Evolutionary conservation across 2,329 filamentous ascomycete genomes (phyloP), one percentile per base, ranked within the genome.

Genomic region (Amesomyces nigricolor): DNA sequence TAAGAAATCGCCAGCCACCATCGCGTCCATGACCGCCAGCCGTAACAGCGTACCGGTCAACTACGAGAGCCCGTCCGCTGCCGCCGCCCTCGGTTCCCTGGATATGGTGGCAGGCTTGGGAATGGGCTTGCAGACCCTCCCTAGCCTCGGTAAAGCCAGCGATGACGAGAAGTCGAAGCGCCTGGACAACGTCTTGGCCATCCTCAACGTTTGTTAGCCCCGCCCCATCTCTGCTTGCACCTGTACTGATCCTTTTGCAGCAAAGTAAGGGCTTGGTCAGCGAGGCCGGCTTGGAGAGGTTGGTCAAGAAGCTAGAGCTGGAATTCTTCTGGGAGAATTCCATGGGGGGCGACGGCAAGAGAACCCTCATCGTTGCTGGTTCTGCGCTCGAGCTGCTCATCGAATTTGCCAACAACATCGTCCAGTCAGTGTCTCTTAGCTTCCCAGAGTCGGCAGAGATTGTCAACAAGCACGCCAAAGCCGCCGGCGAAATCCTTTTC

Each of bases 281-380:
- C 62, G 86, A 89, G 64, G 83, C 87, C 30, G 87, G 87, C 2
- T 75, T 94, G n/a, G 83, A 88, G 67, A 78, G 87, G 52, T 72
- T 92, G 30, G 86, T 83, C 8, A 80, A 81, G 63, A 77, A 82
- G 53, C 77, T 86, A 52, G 87, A 86, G n/a, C 73, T 88, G 39
- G 84, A 86, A 58, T 78, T 76, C 54, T 70, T 86, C 11, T 83
- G 81, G 73, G 82, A 87, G 62, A 75, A 77, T 29, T 74, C 70
- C 43, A 74, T 74, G 30, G 71, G 72, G 16, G 72, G 73, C 29
- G 74, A 75, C 16, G 74, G 73, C 40, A 79, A 78, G 62, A 78
- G 73, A 61, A 81, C 78, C 4, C 70, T 88, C 43, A 78, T 85
- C 44, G 80, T 87, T 53, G 85, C 81, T 4, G 85, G 83, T 3